A percentile compares a stretch with the other conserved stretches of the same genome.
Conservation (phyloP, 805 yeast species). For the Candida insectalens region DNA sequence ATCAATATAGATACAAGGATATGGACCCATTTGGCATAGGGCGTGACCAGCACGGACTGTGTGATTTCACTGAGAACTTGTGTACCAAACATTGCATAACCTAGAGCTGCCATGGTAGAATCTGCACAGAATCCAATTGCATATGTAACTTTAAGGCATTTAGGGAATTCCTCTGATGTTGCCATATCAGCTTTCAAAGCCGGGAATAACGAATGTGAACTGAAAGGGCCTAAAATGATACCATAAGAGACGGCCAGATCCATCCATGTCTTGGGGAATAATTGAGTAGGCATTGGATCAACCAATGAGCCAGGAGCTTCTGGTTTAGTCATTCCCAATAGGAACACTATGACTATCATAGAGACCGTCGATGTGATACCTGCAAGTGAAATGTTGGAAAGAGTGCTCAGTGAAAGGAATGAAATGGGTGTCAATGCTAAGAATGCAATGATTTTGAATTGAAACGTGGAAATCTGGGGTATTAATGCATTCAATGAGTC, state of each 20-base stretch:
- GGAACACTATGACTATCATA: conserved; percentile 33
- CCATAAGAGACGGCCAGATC: conserved; percentile 45
- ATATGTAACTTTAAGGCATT: conserved; percentile 46
- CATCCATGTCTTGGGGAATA: conserved; percentile 28
- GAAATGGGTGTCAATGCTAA: conserved; percentile 73
- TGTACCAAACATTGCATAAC: conserved; percentile 75
- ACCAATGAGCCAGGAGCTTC: conserved; percentile 46
- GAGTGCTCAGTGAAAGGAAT: conserved; percentile 44
- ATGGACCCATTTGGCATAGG: conserved; percentile 54
- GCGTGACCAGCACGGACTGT: conserved; percentile 56
- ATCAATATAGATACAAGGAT: conserved; percentile 54
- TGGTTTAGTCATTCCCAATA: conserved; percentile 35
- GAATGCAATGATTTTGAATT: conserved; percentile 61
- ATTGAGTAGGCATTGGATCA: conserved; percentile 33
- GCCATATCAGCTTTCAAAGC: conserved; percentile 69
- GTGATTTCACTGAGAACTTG: conserved; percentile 65
- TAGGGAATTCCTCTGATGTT: conserved; percentile 51
- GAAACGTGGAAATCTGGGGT: conserved; percentile 39
- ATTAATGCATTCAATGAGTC: conserved; percentile 71
- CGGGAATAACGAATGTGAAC: conserved; percentile 80
- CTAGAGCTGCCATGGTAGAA: conserved; percentile 50
- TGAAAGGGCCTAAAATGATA: conserved; percentile 68
- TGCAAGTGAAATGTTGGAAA: conserved; percentile 43
- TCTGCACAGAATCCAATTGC: conserved; percentile 50
- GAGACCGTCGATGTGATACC: conserved; percentile 49